These are phyloP conservation scores for Fusarium abutilonis DNA, from an alignment of 2,329 filamentous ascomycete species.

Conservation along the genomic window DNA sequence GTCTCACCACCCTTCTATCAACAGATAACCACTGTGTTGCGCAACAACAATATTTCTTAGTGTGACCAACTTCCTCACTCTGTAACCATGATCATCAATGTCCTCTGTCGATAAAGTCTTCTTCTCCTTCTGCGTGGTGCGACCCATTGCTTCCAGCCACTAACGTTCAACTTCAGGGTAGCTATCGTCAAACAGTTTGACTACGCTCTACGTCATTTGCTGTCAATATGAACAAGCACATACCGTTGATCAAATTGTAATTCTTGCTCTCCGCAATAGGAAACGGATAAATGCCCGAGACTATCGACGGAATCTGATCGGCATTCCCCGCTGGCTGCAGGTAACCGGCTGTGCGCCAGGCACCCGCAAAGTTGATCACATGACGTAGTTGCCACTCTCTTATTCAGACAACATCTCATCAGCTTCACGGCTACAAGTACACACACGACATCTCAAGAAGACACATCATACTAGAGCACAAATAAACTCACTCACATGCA, in stretches of 20 bases:
- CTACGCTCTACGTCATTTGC: slow-evolving; percentile 17
- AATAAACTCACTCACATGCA: not conserved
- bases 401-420: slow-evolving; percentile 29
- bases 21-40: too few species aligned
- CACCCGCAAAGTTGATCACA: slow-evolving; percentile 33
- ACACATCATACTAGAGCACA: not conserved
- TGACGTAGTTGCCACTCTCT: slow-evolving; percentile 38
- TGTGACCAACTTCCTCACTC: too few species aligned
- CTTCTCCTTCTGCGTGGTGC: not conserved
- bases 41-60: too few species aligned
- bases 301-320: slow-evolving; percentile 39
- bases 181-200: not conserved
- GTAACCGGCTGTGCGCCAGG: slow-evolving; percentile 32
- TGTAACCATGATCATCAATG: too few species aligned
- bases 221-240: slow-evolving; percentile 7
- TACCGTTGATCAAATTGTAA: slow-evolving; percentile 11
- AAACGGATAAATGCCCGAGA: slow-evolving; percentile 13
- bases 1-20: too few species aligned
- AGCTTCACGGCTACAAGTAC: not conserved
- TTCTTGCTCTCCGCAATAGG: slow-evolving; percentile 34
- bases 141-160: not conserved
- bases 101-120: too few species aligned
- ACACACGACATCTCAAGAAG: not conserved
- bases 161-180: slow-evolving; percentile 12
- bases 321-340: slow-evolving; percentile 35